Evolutionary conservation across 2,329 filamentous ascomycete genomes (phyloP).

Genomic region (Claviceps citrina): DNA sequence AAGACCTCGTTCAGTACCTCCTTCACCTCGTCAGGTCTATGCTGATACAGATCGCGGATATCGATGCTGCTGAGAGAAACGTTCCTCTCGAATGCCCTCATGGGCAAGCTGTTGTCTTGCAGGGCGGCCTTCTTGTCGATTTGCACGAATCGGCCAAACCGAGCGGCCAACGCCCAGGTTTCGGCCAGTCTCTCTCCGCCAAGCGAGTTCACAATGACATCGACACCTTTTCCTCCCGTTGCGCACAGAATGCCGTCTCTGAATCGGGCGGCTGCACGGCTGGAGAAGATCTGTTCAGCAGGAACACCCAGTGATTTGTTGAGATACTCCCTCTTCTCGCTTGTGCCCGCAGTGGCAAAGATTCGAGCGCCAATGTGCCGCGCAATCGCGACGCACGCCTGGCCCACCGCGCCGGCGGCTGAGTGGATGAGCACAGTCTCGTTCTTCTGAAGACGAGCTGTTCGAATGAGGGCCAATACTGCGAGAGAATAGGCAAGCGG

Average conservation of each 20-base stretch:
- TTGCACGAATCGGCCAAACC: slow-evolving; percentile 19
- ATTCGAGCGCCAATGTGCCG: slow-evolving; percentile 10
- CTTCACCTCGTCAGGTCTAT: slow-evolving; percentile 6
- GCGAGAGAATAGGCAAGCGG: slow-evolving; percentile 8
- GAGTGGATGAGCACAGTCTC: slow-evolving; percentile 19
- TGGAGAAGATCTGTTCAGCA: slow-evolving; percentile 14
- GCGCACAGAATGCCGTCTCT: slow-evolving; percentile 9
- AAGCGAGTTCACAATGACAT: slow-evolving; percentile 6
- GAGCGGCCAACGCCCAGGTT: slow-evolving; percentile 16
- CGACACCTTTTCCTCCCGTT: slow-evolving; percentile 8
- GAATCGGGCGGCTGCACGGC: slow-evolving; percentile 12
- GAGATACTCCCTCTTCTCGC: slow-evolving; percentile 16
- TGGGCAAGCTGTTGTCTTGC: slow-evolving; percentile 18
- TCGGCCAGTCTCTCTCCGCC: slow-evolving; percentile 9
- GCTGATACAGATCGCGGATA: slow-evolving; percentile 11
- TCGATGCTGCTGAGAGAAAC: slow-evolving; percentile 29
- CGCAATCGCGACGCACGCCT: slow-evolving; percentile 8
- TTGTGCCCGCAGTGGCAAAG: slow-evolving; percentile 15
- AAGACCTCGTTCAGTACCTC: slow-evolving; percentile 6
- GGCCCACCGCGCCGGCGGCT: slow-evolving; percentile 10
- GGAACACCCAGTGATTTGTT: slow-evolving; percentile 12
- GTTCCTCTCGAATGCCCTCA: slow-evolving; percentile 21
- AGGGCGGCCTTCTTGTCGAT: slow-evolving; percentile 23
- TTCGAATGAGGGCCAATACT: slow-evolving; percentile 4
- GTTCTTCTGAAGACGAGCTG: slow-evolving; percentile 16